These are phyloP conservation scores for Cyclotella baltica DNA, from an alignment of 108 stramenopile species.

Conservation along the genomic window DNA sequence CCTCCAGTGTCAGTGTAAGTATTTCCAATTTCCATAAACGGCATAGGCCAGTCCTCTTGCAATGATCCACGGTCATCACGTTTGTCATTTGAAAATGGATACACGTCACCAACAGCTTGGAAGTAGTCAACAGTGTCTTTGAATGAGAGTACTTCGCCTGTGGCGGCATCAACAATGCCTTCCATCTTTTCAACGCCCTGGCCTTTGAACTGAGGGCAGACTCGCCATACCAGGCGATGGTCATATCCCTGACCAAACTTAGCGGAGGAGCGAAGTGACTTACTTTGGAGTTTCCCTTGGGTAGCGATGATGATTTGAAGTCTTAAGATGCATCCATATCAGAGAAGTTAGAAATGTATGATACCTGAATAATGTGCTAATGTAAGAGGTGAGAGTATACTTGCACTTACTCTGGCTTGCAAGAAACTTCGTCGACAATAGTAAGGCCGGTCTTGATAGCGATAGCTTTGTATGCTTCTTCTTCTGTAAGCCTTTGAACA, in stretches of 20 bases:
- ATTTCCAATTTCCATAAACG: slow-evolving; percentile 25
- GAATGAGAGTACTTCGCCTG: slow-evolving; percentile 15
- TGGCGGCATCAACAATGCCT: slow-evolving; percentile 22
- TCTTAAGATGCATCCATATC: too few relatives aligned
- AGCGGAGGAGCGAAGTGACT: neutral
- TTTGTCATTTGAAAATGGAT: slow-evolving; percentile 29
- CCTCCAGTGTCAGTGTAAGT: slow-evolving; percentile 11
- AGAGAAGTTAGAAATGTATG: neutral
- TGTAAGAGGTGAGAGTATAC: neutral
- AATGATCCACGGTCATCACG: neutral
- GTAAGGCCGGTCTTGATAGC: slow-evolving; percentile 8
- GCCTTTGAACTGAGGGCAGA: slow-evolving; percentile 32
- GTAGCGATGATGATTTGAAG: slow-evolving; percentile 14
- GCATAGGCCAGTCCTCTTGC: slow-evolving; percentile 40
- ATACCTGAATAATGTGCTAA: neutral
- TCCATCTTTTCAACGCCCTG: slow-evolving; percentile 21
- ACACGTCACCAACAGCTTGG: slow-evolving; percentile 28
- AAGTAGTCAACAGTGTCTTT: slow-evolving; percentile 26
- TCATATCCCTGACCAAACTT: slow-evolving; percentile 1
- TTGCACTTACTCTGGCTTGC: slow-evolving; percentile 14
- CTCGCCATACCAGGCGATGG: slow-evolving; percentile 12
- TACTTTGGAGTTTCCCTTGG: neutral
- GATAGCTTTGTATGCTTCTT: slow-evolving; percentile 8
- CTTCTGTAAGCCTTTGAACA: neutral
- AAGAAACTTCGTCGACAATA: neutral